These are phyloP conservation scores for Kodamaea plutei DNA, from an alignment of 1,139 yeast species.

Conservation along the genomic window DNA sequence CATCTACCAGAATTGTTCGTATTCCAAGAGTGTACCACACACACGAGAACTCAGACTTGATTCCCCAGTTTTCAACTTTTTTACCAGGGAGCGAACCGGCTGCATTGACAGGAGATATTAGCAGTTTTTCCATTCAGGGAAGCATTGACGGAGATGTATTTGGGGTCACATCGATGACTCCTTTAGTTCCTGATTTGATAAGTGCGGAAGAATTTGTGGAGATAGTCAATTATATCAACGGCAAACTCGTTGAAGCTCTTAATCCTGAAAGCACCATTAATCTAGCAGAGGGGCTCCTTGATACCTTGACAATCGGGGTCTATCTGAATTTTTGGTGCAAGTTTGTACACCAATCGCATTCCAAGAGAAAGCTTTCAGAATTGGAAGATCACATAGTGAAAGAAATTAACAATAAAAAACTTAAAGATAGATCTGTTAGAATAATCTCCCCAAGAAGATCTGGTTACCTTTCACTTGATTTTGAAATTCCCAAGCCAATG, in stretches of 20 bases:
- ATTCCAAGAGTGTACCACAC: slow-evolving; percentile 52
- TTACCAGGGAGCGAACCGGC: slow-evolving; percentile 70
- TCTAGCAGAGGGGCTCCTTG: slow-evolving; percentile 39
- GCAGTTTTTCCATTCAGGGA: slow-evolving; percentile 35
- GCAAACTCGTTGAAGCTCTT: slow-evolving; percentile 36
- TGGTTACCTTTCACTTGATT: slow-evolving; percentile 63
- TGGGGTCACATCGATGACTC: slow-evolving; percentile 54
- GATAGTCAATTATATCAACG: slow-evolving; percentile 47
- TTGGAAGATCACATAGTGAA: slow-evolving; percentile 45
- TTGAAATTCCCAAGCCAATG: slow-evolving; percentile 44
- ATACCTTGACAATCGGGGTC: slow-evolving; percentile 42
- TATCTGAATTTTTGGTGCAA: slow-evolving; percentile 21
- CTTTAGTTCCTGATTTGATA: slow-evolving; percentile 43
- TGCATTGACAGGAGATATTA: slow-evolving; percentile 31
- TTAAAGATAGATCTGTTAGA: slow-evolving; percentile 24
- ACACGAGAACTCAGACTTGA: slow-evolving; percentile 26
- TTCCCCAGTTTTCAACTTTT: slow-evolving; percentile 56
- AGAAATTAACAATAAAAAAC: slow-evolving; percentile 24
- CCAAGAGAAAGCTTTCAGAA: slow-evolving; percentile 25
- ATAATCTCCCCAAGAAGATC: slow-evolving; percentile 53
- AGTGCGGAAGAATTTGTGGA: slow-evolving; percentile 31
- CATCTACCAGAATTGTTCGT: slow-evolving; percentile 54
- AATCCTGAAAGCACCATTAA: slow-evolving; percentile 33
- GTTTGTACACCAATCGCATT: slow-evolving; percentile 17
- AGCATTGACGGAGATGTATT: slow-evolving; percentile 35